Evolutionary conservation across 2,329 filamentous ascomycete species (phyloP).

Genomic region (Colletotrichum sp.): DNA sequence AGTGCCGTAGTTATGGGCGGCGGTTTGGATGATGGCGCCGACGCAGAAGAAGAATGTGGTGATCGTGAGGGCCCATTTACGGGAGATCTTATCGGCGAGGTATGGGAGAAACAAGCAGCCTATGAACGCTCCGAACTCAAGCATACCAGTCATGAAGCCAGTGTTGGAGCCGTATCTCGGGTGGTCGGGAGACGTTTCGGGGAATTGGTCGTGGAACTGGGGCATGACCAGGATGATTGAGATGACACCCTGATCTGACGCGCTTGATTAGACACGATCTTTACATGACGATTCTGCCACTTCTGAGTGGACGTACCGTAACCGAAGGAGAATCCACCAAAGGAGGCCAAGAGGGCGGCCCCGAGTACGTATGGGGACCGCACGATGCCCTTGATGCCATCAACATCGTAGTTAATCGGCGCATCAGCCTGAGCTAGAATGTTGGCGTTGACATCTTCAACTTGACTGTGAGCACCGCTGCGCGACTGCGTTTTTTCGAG

Average conservation of each 20-base stretch:
- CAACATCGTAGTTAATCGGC: constrained; percentile 28
- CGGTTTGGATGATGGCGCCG: constrained; percentile 44
- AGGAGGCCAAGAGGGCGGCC: constrained; percentile 44
- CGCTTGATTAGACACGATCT: not conserved
- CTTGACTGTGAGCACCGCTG: not conserved
- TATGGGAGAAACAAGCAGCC: constrained; percentile 37
- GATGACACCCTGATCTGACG: constrained; percentile 37
- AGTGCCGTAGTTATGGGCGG: constrained; percentile 27
- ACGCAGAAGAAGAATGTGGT: constrained; percentile 43
- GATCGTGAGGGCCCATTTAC: constrained; percentile 45
- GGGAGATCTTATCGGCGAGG: constrained; percentile 44
- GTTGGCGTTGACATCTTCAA: not conserved
- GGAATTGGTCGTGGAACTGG: constrained; percentile 44
- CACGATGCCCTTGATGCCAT: constrained; percentile 34
- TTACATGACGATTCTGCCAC: rapidly evolving
- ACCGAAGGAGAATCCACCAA: constrained; percentile 37
- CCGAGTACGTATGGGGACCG: constrained; percentile 44
- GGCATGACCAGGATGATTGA: constrained; percentile 48
- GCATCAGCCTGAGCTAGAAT: not conserved
- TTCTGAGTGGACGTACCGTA: constrained; percentile 23
- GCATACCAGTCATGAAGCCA: constrained; percentile 47
- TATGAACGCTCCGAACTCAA: constrained; percentile 43
- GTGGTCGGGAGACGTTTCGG: constrained; percentile 27
- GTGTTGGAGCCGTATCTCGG: constrained; percentile 31
- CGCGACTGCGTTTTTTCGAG: not conserved